Percentiles rank a stretch among this genome's conserved stretches.
phyloP scores from a whole-genome alignment of 2,329 filamentous ascomycete species.

The Phoma sp. region DNA sequence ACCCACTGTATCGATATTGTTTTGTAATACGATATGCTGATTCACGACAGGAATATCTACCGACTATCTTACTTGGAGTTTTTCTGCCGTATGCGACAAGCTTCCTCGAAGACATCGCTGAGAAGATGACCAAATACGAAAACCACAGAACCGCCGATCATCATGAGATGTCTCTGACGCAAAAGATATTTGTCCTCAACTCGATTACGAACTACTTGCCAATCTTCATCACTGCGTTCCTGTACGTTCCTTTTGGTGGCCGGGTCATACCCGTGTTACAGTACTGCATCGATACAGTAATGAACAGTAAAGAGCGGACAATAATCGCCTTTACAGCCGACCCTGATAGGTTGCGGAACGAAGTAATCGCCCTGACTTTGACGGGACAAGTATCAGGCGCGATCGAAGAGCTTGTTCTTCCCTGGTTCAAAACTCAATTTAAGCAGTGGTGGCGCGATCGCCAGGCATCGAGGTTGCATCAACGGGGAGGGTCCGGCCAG shows the following conservation, averaged over 20 bases:
- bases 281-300: slow-evolving; percentile 22
- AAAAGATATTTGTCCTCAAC: slow-evolving; percentile 45
- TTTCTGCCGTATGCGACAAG: slow-evolving; percentile 39
- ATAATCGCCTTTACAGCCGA: slow-evolving; percentile 33
- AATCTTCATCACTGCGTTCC: slow-evolving; percentile 43
- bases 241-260: slow-evolving; percentile 42
- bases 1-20: background rate
- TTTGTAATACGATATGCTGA: slow-evolving; percentile 7
- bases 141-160: slow-evolving; percentile 42
- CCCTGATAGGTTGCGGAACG: slow-evolving; percentile 39
- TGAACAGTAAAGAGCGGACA: slow-evolving; percentile 18
- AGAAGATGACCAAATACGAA: slow-evolving; percentile 42
- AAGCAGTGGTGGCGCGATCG: slow-evolving; percentile 42
- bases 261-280: slow-evolving; percentile 33
- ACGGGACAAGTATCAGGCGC: slow-evolving; percentile 42
- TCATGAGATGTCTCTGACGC: slow-evolving; percentile 44
- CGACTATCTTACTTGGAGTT: slow-evolving; percentile 40
- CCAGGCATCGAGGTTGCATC: slow-evolving; percentile 14
- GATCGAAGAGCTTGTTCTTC: slow-evolving; percentile 38
- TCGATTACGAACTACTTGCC: slow-evolving; percentile 46
- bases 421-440: slow-evolving; percentile 37
- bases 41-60: slow-evolving; percentile 38
- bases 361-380: slow-evolving; percentile 44
- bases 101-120: slow-evolving; percentile 35
- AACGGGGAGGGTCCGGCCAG: slow-evolving; percentile 2